A percentile compares a stretch with the other conserved stretches of the same genome.
phyloP scores from a whole-genome alignment of 331 rosid species.

The Pyracantha coccinea region DNA sequence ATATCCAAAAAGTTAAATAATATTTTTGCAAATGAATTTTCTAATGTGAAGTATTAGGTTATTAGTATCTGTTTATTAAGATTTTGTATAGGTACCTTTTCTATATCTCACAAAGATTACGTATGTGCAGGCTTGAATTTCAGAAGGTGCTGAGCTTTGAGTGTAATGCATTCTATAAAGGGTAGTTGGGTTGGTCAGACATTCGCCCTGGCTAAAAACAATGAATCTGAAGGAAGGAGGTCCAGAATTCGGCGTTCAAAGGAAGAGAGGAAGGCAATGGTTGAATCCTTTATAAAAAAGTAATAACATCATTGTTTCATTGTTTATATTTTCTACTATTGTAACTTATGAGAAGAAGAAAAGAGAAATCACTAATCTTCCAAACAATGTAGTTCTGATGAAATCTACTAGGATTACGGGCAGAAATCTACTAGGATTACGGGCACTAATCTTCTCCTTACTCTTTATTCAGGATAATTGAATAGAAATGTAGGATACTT shows the following conservation, averaged over 20 bases:
- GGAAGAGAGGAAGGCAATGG: constrained; percentile 88
- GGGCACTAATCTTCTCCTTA: neutral
- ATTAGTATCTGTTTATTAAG: neutral
- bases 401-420: neutral
- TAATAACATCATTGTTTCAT: constrained; percentile 25
- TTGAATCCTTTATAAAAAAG: constrained; percentile 74
- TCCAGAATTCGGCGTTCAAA: constrained; percentile 81
- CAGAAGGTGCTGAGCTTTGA: constrained; percentile 18
- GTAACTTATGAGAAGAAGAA: neutral
- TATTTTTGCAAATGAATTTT: neutral
- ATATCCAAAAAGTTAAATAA: neutral
- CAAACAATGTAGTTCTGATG: neutral
- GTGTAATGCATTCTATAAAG: constrained; percentile 60
- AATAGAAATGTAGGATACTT: too few species aligned
- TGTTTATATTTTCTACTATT: neutral
- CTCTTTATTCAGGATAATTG: neutral
- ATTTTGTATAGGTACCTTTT: neutral
- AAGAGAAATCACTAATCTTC: neutral
- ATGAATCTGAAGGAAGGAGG: constrained; percentile 72
- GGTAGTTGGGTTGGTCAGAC: constrained; percentile 72
- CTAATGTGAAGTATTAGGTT: neutral
- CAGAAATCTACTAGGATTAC: neutral
- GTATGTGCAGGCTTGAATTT: constrained; percentile 20
- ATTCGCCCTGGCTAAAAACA: constrained; percentile 78
- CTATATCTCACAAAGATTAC: neutral